Evolutionary conservation across 1,139 yeast genomes (phyloP), one percentile per base, ranked within the genome.

Genomic region (Geotrichum armillariae): DNA sequence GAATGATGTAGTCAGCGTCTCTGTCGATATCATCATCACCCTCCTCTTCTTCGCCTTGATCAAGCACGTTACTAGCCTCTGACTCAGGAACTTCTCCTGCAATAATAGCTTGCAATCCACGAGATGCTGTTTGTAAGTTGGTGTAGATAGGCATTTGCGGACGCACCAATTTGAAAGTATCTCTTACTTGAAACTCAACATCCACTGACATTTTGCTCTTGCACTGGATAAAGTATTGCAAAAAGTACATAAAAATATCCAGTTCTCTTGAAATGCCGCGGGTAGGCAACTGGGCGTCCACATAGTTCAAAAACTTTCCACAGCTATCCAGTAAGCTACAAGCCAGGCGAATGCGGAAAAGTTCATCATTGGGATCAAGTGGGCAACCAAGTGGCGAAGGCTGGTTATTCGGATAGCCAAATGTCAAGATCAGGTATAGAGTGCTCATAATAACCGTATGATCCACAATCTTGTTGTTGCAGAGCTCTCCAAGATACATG

Each of bases 211-310:
- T 87, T 42, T 71, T 75, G 7, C 67, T 67, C 61, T 90, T 90
- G 44, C 86, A 78, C 63, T 75, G 78, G n/a, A 79, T 67, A 61
- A 88, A 90, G 63, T 80, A 89, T 60, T 89, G 95, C 56, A 89
- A 82, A 59, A 82, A 84, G 17, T 76, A 74, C 56, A 85, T 60
- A 56, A 85, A 78, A 2, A 76, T 64, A 5, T 69, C 68, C 25
- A 83, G 56, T 41, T 69, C 73, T 9, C 66, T 67, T 18, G 35
- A 37, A 40, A 50, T 46, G 18, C 48, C 50, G 17, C 45, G 45
- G 7, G 17, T 16, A 7, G 52, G 49, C 17, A 33, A 12, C 50
- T 65, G 56, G 36, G 61, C 27, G 20, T 54, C 54, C 3, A 44
- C 43, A 5, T 46, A 43, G 39, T 50, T 55, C 47, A 50, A 50